phyloP scores from a whole-genome alignment of 306 rosid species.

The Ammopiptanthus mongolicus region DNA sequence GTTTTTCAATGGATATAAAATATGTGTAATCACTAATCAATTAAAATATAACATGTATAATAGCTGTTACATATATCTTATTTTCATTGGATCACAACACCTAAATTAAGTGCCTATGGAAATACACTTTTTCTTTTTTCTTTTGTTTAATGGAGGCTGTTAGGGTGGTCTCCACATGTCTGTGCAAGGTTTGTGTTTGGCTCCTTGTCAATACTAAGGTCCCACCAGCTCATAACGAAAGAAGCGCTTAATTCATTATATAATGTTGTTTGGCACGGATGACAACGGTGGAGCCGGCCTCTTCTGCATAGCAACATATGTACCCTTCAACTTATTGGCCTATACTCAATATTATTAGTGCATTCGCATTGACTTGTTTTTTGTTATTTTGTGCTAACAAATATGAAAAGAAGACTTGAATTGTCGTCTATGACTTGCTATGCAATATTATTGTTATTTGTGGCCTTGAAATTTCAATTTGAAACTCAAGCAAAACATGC shows the following conservation, averaged over 20 bases:
- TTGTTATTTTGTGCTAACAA: slow-evolving; percentile 10
- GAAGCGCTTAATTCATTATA: not conserved
- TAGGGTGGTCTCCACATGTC: slow-evolving; percentile 29
- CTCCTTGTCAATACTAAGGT: not conserved
- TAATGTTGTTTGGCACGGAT: slow-evolving; percentile 5
- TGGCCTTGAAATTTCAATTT: not conserved
- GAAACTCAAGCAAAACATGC: slow-evolving; percentile 10
- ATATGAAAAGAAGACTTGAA: not conserved
- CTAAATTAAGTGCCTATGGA: too few relatives aligned
- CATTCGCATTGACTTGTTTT: slow-evolving; percentile 22
- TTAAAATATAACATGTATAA: too few relatives aligned
- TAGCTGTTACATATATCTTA: too few relatives aligned
- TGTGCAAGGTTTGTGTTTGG: slow-evolving; percentile 24
- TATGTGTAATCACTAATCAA: too few relatives aligned
- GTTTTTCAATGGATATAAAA: too few relatives aligned
- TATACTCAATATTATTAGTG: not conserved
- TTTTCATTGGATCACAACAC: too few relatives aligned
- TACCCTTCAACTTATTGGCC: not conserved
- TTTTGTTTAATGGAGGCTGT: slow-evolving; percentile 18
- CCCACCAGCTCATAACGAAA: not conserved
- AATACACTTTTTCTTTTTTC: too few relatives aligned
- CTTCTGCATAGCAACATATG: not conserved
- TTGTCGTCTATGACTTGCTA: slow-evolving; percentile 23
- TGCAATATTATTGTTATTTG: not conserved
- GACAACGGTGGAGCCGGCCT: slow-evolving; percentile 24